Evolutionary conservation across 306 rosid genomes (phyloP).

Genomic region (Vachellia collinsii): DNA sequence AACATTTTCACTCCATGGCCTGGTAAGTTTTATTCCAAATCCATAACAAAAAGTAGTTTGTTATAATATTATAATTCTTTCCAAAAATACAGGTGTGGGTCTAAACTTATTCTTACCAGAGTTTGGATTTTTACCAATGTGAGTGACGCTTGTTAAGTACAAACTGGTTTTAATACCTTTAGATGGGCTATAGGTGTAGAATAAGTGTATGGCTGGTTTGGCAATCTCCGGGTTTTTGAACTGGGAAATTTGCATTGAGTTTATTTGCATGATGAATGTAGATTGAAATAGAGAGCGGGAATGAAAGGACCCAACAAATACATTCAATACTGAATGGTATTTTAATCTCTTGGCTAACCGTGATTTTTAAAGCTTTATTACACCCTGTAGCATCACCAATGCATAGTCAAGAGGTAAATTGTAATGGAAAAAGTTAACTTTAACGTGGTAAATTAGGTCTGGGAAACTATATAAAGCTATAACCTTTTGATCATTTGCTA

Average conservation of each 20-base stretch:
- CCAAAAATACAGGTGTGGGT: background rate
- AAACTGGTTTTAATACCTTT: constrained; percentile 5
- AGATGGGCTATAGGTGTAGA: background rate
- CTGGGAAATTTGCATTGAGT: background rate
- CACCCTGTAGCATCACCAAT: background rate
- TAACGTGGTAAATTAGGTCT: background rate
- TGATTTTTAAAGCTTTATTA: constrained; percentile 3
- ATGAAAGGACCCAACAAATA: constrained; percentile 4
- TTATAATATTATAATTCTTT: background rate
- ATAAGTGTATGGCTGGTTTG: constrained; percentile 1
- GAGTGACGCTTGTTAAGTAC: constrained; percentile 5
- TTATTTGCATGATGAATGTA: background rate
- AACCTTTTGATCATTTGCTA: background rate
- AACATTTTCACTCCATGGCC: constrained; percentile 90
- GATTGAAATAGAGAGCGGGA: constrained; percentile 15
- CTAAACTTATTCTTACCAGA: background rate
- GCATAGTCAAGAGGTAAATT: background rate
- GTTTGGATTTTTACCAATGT: constrained; percentile 8
- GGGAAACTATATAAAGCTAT: background rate
- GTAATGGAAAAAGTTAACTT: background rate
- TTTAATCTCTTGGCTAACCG: background rate
- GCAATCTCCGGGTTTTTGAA: background rate
- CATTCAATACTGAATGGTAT: background rate
- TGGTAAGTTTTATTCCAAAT: constrained; percentile 58
- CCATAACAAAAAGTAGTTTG: background rate